A percentile compares a stretch with the other conserved stretches of the same genome.
These are phyloP conservation scores for Penicillium samsonianum DNA, from an alignment of 495 filamentous ascomycete genomes.

Conservation along the genomic window DNA sequence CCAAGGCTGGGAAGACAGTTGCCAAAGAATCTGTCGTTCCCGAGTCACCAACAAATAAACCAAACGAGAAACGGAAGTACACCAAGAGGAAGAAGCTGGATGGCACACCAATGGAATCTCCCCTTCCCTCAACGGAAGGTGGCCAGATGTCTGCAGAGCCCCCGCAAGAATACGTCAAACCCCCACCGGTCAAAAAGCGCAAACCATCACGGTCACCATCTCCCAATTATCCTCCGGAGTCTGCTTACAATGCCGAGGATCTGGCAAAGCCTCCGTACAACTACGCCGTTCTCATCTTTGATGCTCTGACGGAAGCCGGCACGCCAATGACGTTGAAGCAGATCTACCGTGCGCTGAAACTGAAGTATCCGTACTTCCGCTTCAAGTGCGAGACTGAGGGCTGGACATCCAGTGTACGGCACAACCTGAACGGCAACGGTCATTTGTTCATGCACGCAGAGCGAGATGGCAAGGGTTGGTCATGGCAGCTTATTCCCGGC, in stretches of 20 bases:
- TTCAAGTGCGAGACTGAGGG: slow-evolving; percentile 78
- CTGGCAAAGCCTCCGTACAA: slow-evolving; percentile 81
- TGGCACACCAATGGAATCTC: slow-evolving; percentile 43
- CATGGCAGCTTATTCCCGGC: slow-evolving; percentile 64
- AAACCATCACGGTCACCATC: slow-evolving; percentile 67
- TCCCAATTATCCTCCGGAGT: slow-evolving; percentile 69
- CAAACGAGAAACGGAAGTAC: slow-evolving; percentile 72
- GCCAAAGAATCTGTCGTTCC: slow-evolving; percentile 45
- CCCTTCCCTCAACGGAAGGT: slow-evolving; percentile 48
- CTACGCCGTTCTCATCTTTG: slow-evolving; percentile 89
- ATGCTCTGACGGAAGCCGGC: slow-evolving; percentile 73
- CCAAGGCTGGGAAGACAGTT: slow-evolving; percentile 60
- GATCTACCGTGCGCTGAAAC: slow-evolving; percentile 86
- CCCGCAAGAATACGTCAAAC: slow-evolving; percentile 45
- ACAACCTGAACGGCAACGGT: slow-evolving; percentile 87
- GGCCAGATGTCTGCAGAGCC: slow-evolving; percentile 48
- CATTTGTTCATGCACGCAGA: slow-evolving; percentile 84
- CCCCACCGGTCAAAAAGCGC: slow-evolving; percentile 52
- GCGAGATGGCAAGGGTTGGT: slow-evolving; percentile 68
- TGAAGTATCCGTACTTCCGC: slow-evolving; percentile 88
- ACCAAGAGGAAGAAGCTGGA: slow-evolving; percentile 71
- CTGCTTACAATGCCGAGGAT: slow-evolving; percentile 80
- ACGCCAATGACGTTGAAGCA: slow-evolving; percentile 82
- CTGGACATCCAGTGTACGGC: slow-evolving; percentile 96
- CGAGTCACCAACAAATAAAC: slow-evolving; percentile 57